Percentiles rank a stretch among this genome's conserved stretches.
Conservation (phyloP, 495 filamentous ascomycete species). For the Neurospora hispaniola region DNA sequence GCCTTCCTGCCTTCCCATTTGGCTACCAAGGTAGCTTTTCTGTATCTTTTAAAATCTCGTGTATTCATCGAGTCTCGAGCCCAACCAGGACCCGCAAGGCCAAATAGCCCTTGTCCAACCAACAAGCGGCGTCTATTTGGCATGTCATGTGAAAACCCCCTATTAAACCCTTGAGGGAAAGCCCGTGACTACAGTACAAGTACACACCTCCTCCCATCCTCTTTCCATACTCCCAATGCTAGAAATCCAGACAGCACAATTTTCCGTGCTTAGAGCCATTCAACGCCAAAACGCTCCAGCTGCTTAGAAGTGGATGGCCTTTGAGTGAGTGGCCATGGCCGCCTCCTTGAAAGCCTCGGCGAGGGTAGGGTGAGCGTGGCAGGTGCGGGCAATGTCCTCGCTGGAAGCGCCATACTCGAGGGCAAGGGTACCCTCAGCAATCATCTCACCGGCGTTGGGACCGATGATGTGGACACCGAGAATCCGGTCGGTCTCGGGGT, state of each 20-base stretch:
- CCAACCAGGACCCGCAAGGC: neutral
- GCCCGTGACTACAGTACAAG: constrained; percentile 17
- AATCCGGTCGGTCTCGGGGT: constrained; percentile 93
- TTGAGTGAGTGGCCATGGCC: constrained; percentile 93
- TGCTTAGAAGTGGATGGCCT: constrained; percentile 87
- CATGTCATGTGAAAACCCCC: constrained; percentile 3
- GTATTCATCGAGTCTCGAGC: neutral
- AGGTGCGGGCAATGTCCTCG: constrained; percentile 91
- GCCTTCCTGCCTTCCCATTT: neutral
- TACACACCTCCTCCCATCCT: constrained; percentile 6
- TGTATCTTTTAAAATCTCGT: neutral
- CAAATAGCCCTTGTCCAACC: neutral
- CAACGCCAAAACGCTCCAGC: neutral
- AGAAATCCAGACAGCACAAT: constrained; percentile 3
- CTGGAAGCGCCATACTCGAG: constrained; percentile 92
- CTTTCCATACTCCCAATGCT: neutral
- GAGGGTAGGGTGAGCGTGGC: constrained; percentile 93
- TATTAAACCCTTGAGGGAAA: constrained; percentile 15
- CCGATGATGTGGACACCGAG: constrained; percentile 95
- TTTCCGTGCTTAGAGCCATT: neutral
- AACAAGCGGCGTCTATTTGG: constrained; percentile 7
- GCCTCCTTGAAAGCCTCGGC: constrained; percentile 99
- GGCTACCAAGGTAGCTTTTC: neutral
- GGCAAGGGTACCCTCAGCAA: constrained; percentile 91
- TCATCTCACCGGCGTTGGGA: constrained; percentile 96